These are phyloP conservation scores for Astraeus odoratus DNA, from an alignment of 768 basidiomycete genomes.

Conservation along the genomic window DNA sequence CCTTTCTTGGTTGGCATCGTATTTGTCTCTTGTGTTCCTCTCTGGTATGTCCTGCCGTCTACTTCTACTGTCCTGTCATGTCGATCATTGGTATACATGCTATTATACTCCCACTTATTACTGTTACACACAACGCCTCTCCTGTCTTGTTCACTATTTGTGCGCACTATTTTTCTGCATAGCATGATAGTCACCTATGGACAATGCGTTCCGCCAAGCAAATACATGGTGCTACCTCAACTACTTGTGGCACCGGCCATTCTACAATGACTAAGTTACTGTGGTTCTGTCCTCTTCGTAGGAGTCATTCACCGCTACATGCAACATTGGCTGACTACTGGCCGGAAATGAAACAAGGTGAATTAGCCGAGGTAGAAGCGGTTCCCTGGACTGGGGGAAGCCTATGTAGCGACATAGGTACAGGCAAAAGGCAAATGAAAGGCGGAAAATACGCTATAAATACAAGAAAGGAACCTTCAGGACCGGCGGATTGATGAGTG, in stretches of 20 bases:
- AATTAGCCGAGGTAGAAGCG: too few relatives aligned
- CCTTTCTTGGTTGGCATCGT: constrained; percentile 13
- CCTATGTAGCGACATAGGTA: too few relatives aligned
- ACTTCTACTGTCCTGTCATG: constrained; percentile 22
- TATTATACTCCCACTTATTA: constrained; percentile 30
- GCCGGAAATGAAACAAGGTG: too few relatives aligned
- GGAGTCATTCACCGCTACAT: too few relatives aligned
- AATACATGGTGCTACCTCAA: constrained; percentile 8
- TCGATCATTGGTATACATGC: constrained; percentile 25
- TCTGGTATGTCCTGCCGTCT: constrained; percentile 5
- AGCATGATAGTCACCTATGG: constrained; percentile 22
- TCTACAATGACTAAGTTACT: too few relatives aligned
- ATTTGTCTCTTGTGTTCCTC: constrained; percentile 16
- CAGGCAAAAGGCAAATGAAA: too few relatives aligned
- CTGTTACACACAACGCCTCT: constrained; percentile 23
- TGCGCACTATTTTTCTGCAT: constrained; percentile 30
- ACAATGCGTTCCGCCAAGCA: constrained; percentile 10
- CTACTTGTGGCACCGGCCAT: not conserved
- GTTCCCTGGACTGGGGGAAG: too few relatives aligned
- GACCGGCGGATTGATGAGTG: too few relatives aligned
- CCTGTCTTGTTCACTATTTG: constrained; percentile 17
- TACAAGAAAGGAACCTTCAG: too few relatives aligned
- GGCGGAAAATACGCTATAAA: too few relatives aligned
- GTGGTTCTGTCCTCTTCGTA: too few relatives aligned
- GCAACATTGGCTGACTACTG: too few relatives aligned